Conservation (phyloP, 345 rosid genomes). For the Balakata baccata region DNA sequence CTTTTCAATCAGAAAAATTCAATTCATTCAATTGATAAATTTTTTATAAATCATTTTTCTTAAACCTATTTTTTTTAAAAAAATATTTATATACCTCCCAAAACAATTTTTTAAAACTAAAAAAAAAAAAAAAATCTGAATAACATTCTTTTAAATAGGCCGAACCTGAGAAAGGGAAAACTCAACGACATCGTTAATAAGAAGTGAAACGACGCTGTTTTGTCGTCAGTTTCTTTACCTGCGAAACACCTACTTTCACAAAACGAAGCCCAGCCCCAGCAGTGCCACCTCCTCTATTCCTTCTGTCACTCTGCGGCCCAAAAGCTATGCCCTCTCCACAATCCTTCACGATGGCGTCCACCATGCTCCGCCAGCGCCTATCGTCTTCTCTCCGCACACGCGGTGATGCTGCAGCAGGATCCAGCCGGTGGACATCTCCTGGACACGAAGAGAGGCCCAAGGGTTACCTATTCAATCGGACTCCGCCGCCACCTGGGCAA, state of each 20-base stretch:
- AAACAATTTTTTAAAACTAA: no score
- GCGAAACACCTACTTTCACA: not conserved
- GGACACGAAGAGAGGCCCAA: conserved; percentile 94
- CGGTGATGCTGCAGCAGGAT: conserved; percentile 39
- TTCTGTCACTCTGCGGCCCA: not conserved
- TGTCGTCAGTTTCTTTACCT: no score
- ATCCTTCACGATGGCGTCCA: conserved; percentile 32
- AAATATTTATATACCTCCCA: no score
- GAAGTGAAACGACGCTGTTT: conserved; percentile 20
- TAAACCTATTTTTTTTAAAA: no score
- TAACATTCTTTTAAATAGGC: no score
- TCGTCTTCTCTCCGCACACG: conserved; percentile 43
- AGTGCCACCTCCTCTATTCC: not conserved
- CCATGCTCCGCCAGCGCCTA: conserved; percentile 65
- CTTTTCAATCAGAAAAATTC: no score
- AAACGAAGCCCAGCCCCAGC: not conserved
- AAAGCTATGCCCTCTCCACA: conserved; percentile 8
- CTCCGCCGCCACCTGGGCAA: conserved; percentile 75
- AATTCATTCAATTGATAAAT: no score
- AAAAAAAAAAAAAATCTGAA: no score
- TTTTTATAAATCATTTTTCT: no score
- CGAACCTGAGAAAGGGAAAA: no score
- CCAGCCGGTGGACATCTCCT: conserved; percentile 74
- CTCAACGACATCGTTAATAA: not conserved
- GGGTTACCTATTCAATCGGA: conserved; percentile 78